Evolutionary conservation across 805 yeast genomes (phyloP).

Genomic region (Sporopachydermia quercuum): DNA sequence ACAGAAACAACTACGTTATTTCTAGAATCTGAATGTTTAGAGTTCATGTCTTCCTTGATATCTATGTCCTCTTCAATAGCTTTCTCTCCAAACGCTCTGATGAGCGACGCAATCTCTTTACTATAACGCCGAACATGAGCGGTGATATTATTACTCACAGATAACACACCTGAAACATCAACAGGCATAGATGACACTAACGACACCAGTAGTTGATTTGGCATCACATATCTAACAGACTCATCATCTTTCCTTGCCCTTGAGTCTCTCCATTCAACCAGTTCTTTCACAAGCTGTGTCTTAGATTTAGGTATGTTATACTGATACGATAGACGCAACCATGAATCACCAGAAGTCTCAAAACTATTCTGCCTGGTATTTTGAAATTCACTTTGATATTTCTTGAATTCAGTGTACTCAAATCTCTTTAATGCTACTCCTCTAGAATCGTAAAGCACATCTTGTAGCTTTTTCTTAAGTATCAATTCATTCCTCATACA

Average conservation of each 20-base stretch:
- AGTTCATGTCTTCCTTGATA: constrained; percentile 2
- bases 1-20: not conserved
- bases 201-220: constrained; percentile 59
- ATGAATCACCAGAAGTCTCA: constrained; percentile 34
- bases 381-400: constrained; percentile 13
- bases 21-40: not conserved
- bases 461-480: constrained; percentile 25
- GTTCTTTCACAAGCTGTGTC: constrained; percentile 37
- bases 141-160: constrained; percentile 29
- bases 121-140: constrained; percentile 45
- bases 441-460: constrained; percentile 60
- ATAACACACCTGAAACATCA: constrained; percentile 38
- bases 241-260: constrained; percentile 71
- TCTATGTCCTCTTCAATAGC: constrained; percentile 3
- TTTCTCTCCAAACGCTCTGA: constrained; percentile 18
- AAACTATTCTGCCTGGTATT: constrained; percentile 9
- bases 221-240: constrained; percentile 68
- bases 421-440: constrained; percentile 68
- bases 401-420: constrained; percentile 61
- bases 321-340: constrained; percentile 45
- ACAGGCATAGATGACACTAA: constrained; percentile 46
- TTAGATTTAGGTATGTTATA: constrained; percentile 45
- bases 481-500: constrained; percentile 50
- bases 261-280: constrained; percentile 74
- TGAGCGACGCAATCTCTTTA: constrained; percentile 41